Percentiles rank a stretch among this genome's conserved stretches.
phyloP scores from a whole-genome alignment of 148 eudicot species.

The Heliamphora exappendiculata region DNA sequence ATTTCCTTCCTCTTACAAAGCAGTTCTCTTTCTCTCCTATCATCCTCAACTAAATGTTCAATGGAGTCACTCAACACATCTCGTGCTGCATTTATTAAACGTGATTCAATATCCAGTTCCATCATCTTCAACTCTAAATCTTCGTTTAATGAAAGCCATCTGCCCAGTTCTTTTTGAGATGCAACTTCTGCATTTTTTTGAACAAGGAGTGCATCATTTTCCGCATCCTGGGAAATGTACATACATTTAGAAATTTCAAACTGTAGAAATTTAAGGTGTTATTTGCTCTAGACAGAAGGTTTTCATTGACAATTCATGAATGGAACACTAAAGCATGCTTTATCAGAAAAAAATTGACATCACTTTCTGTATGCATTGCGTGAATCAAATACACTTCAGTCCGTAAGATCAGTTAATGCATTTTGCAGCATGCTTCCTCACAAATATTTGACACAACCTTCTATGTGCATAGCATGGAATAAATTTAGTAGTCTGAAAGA shows the following conservation, averaged over 20 bases:
- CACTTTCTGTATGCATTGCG: background rate
- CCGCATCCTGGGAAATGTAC: constrained; percentile 40
- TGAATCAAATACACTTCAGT: background rate
- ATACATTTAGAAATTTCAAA: background rate
- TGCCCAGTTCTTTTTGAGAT: constrained; percentile 41
- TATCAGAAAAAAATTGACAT: background rate
- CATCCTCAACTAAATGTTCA: constrained; percentile 45
- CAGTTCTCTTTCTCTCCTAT: constrained; percentile 47
- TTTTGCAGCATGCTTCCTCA: background rate
- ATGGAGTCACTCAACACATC: constrained; percentile 36
- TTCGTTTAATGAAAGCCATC: constrained; percentile 49
- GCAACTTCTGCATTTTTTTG: constrained; percentile 33
- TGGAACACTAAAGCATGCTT: background rate
- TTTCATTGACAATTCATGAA: background rate
- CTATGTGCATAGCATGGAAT: background rate
- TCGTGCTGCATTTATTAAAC: constrained; percentile 42
- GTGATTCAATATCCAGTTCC: constrained; percentile 55
- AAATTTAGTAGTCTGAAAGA: background rate
- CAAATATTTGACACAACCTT: no score
- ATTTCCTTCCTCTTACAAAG: constrained; percentile 38
- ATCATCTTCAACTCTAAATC: constrained; percentile 50
- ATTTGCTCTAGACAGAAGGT: background rate
- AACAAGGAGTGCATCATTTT: constrained; percentile 36
- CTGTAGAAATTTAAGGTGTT: background rate
- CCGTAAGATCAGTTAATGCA: background rate